phyloP scores from a whole-genome alignment of 1,139 yeast genomes.

The Lipomyces yarrowii region DNA sequence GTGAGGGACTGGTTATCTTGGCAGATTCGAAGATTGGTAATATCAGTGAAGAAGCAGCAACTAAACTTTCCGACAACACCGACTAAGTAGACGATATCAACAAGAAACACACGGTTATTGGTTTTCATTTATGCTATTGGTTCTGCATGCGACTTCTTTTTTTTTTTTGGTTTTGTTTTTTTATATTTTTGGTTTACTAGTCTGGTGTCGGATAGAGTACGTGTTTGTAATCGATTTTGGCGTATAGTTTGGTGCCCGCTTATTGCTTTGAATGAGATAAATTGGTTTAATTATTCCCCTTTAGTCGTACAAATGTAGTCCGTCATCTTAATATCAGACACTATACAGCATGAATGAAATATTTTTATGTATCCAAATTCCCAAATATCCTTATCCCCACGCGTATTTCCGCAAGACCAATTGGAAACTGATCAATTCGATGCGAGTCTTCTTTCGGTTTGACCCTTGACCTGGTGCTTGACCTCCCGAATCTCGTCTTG shows the following conservation, averaged over 20 bases:
- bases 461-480: conserved; percentile 55
- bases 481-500: conserved; percentile 55
- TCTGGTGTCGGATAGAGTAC: neutral
- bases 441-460: conserved; percentile 33
- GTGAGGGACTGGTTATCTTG: conserved; percentile 16
- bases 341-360: neutral
- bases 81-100: neutral
- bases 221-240: neutral
- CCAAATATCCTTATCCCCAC: neutral
- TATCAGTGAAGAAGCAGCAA: neutral
- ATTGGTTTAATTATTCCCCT: neutral
- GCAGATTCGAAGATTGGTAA: neutral
- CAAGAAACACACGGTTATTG: neutral
- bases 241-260: neutral
- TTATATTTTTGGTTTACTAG: neutral
- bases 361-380: neutral
- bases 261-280: neutral
- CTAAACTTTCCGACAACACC: neutral
- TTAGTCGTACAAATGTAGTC: neutral
- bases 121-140: neutral
- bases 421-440: conserved; percentile 2
- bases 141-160: neutral
- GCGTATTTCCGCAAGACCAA: neutral
- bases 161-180: too few species aligned
- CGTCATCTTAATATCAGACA: neutral